phyloP scores from a whole-genome alignment of 306 rosid species.

The Nissolia schottii region DNA sequence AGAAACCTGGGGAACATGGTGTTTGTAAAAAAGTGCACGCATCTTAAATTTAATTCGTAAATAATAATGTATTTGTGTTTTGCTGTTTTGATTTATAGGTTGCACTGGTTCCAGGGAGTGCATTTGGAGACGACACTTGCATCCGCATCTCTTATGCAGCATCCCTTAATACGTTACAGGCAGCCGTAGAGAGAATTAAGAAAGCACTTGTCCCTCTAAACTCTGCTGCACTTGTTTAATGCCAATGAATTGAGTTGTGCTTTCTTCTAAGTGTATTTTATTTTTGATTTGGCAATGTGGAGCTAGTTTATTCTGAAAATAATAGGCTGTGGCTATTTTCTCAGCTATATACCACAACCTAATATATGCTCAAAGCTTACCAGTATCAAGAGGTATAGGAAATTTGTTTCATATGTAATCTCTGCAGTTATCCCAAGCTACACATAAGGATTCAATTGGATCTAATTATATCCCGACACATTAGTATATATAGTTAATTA shows the following conservation, averaged over 20 bases:
- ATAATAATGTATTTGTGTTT: background rate
- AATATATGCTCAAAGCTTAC: background rate
- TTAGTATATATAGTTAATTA: too few relatives aligned
- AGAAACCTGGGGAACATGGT: background rate
- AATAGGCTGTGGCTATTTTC: background rate
- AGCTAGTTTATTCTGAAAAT: background rate
- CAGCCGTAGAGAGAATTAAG: constrained; percentile 74
- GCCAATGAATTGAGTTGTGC: background rate
- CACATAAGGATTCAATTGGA: too few relatives aligned
- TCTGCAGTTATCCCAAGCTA: background rate
- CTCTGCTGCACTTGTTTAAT: constrained; percentile 39
- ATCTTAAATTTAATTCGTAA: background rate
- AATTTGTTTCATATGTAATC: background rate
- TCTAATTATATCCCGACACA: too few relatives aligned
- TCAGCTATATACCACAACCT: background rate
- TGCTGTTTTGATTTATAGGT: constrained; percentile 50
- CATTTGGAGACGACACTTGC: constrained; percentile 75
- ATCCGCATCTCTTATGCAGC: constrained; percentile 77
- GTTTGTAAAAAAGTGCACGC: background rate
- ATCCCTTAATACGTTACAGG: constrained; percentile 57
- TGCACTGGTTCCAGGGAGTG: constrained; percentile 81
- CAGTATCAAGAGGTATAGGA: background rate
- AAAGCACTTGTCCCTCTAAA: constrained; percentile 44
- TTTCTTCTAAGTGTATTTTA: background rate
- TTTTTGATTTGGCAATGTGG: constrained; percentile 3